Evolutionary conservation across 345 rosid species (phyloP), one percentile per base, ranked within the genome.

Genomic region (Isatis tinctoria): DNA sequence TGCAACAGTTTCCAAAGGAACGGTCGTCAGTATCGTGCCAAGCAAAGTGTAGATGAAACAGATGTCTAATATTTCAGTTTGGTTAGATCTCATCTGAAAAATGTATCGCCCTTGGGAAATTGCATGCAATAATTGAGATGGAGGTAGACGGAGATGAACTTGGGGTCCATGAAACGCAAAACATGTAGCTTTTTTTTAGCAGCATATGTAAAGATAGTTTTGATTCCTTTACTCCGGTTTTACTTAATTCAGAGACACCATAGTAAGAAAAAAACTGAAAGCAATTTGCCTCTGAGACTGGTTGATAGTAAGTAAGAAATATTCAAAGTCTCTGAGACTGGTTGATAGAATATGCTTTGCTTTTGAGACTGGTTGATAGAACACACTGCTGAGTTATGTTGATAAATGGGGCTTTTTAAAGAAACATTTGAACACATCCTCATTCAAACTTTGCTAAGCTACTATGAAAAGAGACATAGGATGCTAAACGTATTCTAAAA

Each of bases 11-110:
- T 65, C 33, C 71, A 62, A 4, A 83, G 78, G 60, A 65, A 74
- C 1, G 64, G 64, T 49, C 88, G 87, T 70, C 82, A 67, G 28
- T 88, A 85, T 62, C 80, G 89, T 37, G 75, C 68, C 67, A 81
- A 75, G 59, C 67, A 37, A 58, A 75, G 78, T 63, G 53, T 74
- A 56, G 85, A 81, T 63, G 85, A 82, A 53, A 59, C 74, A 43
- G 82, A 78, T 56, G 61, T 74, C 36, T 86, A 77, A 78, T 74
- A 48, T 71, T 41, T 52, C 33, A 58, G 45, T 44, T 57, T 58
- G 54, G 49, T 69, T 69, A 11, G 20, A 47, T 49, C 48, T 60
- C 45, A 49, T 49, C 24, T 22, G 17, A 6, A 3, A 10, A 47
- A 48, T 17, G 10, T 17, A 20, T 49, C 44, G 13, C 49, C 28